Conservation (phyloP, 441 rosid species). For the Erysimum cheiri region DNA sequence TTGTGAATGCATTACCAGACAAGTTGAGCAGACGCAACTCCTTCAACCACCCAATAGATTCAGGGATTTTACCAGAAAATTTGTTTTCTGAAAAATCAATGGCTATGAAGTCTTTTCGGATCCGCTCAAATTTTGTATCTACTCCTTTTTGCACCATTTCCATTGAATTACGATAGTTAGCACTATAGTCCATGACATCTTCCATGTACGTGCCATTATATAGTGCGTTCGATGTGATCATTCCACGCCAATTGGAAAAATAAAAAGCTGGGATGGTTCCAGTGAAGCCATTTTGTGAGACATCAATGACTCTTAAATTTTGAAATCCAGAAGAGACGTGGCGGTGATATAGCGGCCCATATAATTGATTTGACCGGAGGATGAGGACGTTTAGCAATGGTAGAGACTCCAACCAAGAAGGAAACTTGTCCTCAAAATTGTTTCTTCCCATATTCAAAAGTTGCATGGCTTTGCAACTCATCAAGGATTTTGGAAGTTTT, state of each 20-base stretch:
- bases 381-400: background rate
- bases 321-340: background rate
- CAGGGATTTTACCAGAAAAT: background rate
- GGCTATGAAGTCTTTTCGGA: background rate
- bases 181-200: background rate
- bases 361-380: background rate
- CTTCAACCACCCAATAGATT: background rate
- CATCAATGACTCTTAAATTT: background rate
- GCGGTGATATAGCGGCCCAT: background rate
- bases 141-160: conserved; percentile 4
- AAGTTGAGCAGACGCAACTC: background rate
- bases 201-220: background rate
- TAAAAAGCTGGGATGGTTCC: background rate
- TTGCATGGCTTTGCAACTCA: background rate
- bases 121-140: background rate
- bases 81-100: background rate
- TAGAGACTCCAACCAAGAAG: background rate
- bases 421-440: background rate
- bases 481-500: background rate
- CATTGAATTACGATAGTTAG: background rate
- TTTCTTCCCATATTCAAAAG: background rate
- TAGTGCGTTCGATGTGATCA: background rate
- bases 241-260: background rate
- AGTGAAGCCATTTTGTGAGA: background rate
- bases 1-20: background rate